Base-by-base conservation (phyloP, 768 basidiomycete genomes). In the Boletellus ananas region DNA sequence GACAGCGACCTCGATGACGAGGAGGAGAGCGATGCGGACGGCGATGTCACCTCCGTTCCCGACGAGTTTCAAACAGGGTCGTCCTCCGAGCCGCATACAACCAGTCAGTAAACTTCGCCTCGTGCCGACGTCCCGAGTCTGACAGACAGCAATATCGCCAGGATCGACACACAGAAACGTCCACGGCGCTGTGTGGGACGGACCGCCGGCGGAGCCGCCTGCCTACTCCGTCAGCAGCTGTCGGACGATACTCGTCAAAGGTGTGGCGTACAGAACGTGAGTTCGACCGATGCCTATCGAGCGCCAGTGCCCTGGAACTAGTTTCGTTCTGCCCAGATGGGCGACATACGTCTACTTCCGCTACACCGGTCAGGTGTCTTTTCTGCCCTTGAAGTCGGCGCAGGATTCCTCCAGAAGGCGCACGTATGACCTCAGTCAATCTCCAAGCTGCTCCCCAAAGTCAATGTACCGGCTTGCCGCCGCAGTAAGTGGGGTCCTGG, bases 391-490 rank as follows among this genome's bases (percentile, higher is more conserved):
- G 40, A 68, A 61, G 46, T 64, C 66, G 21, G 45, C 51, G 5
- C 47, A 14, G 12, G 36, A 20, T 16, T 6, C 49, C 23, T 16
- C 54, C 29, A 20, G 6, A 8, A 17, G 8, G 13, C 46, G 13
- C 5, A 18, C 13, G 3, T 36, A 34, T 8, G 27, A 14, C n/a
- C 17, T n/a, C 6, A 37, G 14, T 12, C 34, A 21, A 0, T 38
- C 50, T 18, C 55, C 58, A 5, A 1, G 41, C 17, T 70, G 69
- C 21, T 71, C 69, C 16, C 69, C 70, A 49, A 70, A 72, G 58
- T 70, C 69, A 10, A 70, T 72, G 70, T 72, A 69, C 56, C 66
- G 69, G 45, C 57, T 70, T 9, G 69, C 69, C 20, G 34, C 13
- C 16, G 56, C 27, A 18, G 69, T 70, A 45, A 52, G 61, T 23